Percentiles rank a stretch among this genome's conserved stretches.
These are phyloP conservation scores for Ogataea degrootiae DNA, from an alignment of 805 yeast species.

Conservation along the genomic window DNA sequence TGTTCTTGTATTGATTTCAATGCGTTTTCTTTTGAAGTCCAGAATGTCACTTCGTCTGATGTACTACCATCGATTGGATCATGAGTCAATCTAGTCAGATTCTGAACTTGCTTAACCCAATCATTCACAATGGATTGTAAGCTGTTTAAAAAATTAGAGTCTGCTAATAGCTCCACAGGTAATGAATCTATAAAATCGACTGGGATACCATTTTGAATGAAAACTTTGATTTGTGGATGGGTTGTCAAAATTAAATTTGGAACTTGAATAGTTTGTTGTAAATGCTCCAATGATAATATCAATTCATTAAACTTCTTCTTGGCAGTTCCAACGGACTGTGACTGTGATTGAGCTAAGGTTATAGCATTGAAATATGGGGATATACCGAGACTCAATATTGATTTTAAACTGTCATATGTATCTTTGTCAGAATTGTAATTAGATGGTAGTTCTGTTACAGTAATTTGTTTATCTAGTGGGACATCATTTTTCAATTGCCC, in stretches of 20 bases:
- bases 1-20: conserved; percentile 55
- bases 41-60: conserved; percentile 66
- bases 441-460: conserved; percentile 4
- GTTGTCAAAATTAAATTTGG: conserved; percentile 55
- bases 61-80: conserved; percentile 52
- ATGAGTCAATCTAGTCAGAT: conserved; percentile 48
- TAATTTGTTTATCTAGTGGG: conserved; percentile 6
- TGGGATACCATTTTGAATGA: conserved; percentile 25
- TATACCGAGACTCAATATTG: conserved; percentile 58
- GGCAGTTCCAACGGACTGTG: conserved; percentile 39
- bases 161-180: conserved; percentile 34
- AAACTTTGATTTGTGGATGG: conserved; percentile 46
- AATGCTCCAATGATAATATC: conserved; percentile 58
- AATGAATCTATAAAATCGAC: conserved; percentile 6
- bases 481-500: conserved; percentile 5
- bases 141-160: conserved; percentile 56
- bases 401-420: conserved; percentile 44
- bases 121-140: conserved; percentile 65
- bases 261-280: conserved; percentile 61
- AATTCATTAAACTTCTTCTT: conserved; percentile 66
- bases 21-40: conserved; percentile 69
- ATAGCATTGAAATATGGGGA: conserved; percentile 64
- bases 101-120: conserved; percentile 67
- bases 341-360: conserved; percentile 12
- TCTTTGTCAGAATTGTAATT: conserved; percentile 6